Evolutionary conservation across 228 moss, liverwort and hornwort species (phyloP), one percentile per base, ranked within the genome.

Genomic region (Sphagnum fallax): DNA sequence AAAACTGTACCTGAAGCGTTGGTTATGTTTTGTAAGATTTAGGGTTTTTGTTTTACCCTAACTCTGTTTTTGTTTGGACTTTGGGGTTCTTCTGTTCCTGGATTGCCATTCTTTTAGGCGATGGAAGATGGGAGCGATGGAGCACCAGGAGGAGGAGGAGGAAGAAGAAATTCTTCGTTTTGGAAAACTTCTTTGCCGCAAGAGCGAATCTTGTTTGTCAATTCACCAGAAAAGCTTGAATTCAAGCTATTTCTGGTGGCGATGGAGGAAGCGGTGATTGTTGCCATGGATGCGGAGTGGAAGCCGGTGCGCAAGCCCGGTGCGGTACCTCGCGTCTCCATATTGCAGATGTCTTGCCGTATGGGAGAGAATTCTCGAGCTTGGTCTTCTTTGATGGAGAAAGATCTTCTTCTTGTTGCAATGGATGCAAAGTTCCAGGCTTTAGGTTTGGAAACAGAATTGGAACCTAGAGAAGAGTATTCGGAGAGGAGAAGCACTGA

Each of bases 231-330:
- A 51, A 88, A 88, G 6, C 87, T 83, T 49, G 73, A 83, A 47
- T 98, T 89, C 65, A 70, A 75, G 52, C 76, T 78, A 48, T 74
- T 93, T 16, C 68, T 85, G 62, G 68, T 64, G 32, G 93, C 91
- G 48, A 52, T 98, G 66, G 84, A 87, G 57, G 84, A 85, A 16
- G 83, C 98, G 6, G 16, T 69, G 51, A 59, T 98, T 49, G 81
- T 98, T 65, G 92, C 90, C 47, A 87, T 98, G 87, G 98, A 98
- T 70, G 98, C 93, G 11, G 98, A 98, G 76, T 98, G 98, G 98
- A 93, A 92, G 74, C 98, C 98, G n/a, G 84, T 93, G 55, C 71
- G 53, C 32, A 76, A 68, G 10, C 62, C 73, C 53, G 76, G 82
- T 12, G 69, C 18, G 9, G 77, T 78, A 6, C 90, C 87, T 6